These are phyloP conservation scores for Cryptococcus sp. DNA, from an alignment of 1,284 basidiomycete genomes.

Conservation along the genomic window DNA sequence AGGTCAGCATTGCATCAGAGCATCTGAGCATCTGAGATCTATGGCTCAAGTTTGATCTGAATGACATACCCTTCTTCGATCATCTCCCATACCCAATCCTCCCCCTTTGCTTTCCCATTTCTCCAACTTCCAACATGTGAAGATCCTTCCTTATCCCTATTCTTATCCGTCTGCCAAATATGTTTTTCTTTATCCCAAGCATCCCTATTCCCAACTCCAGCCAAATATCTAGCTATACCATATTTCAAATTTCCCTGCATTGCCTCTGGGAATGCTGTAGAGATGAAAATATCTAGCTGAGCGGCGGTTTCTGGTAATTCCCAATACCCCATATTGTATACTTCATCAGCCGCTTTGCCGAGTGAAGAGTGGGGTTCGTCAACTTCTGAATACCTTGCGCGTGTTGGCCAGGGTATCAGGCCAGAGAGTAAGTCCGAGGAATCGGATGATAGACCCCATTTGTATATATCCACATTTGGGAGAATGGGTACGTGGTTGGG, in stretches of 20 bases:
- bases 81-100: constrained; percentile 42
- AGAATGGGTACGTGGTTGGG: background rate
- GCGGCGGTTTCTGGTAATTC: constrained; percentile 13
- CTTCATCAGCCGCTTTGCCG: constrained; percentile 32
- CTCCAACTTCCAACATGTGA: constrained; percentile 33
- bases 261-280: constrained; percentile 16
- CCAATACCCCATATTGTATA: constrained; percentile 27
- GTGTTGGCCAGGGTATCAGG: constrained; percentile 23
- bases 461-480: background rate
- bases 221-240: constrained; percentile 17
- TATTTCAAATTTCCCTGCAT: constrained; percentile 7
- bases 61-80: constrained; percentile 33
- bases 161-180: constrained; percentile 48
- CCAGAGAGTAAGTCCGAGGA: constrained; percentile 18
- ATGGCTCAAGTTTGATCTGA: background rate
- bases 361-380: constrained; percentile 20
- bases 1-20: background rate
- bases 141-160: constrained; percentile 8
- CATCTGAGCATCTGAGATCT: background rate
- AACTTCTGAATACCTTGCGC: constrained; percentile 10
- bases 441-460: constrained; percentile 25
- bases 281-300: constrained; percentile 25
- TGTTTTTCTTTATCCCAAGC: constrained; percentile 24
- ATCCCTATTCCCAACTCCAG: background rate
- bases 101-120: constrained; percentile 19